Base-by-base conservation (phyloP, 164 flowering plant genomes). In the Amborella trichopoda region DNA sequence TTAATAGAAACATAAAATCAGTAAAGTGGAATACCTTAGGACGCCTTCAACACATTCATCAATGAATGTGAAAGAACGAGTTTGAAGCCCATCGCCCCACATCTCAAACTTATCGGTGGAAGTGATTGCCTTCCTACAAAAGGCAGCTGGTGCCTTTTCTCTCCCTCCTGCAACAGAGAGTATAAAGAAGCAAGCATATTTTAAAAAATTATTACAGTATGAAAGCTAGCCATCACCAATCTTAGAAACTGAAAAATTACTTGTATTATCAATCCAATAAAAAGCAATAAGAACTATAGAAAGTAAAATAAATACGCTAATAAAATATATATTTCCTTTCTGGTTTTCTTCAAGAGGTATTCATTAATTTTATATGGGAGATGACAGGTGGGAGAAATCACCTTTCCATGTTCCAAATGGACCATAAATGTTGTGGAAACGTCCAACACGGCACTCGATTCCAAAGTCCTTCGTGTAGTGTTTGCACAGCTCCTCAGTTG, bases 331-430 rank as follows among this genome's bases (percentile, higher is more conserved):
- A n/a, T n/a, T n/a, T n/a, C n/a, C n/a, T n/a, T n/a, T n/a, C n/a
- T n/a, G n/a, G n/a, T n/a, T n/a, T n/a, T n/a, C n/a, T n/a, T n/a
- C n/a, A 14, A 21, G 19, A 37, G 34, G 11, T 6, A 30, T 6
- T 6, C 11, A 30, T 30, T 30, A 14, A 5, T 14, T 1, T 37
- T 8, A 37, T n/a, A 37, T 8, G 44, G 16, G 44, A 16, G 28
- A 12, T 11, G 6, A 37, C n/a, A 32, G 18, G 12, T 48, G 17
- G 27, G 14, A 14, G 23, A 25, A 25, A 28, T 39, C 55, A 87
- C 98, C 98, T 74, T 91, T 91, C 98, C 98, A 91, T 57, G 98
- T 91, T 28, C 98, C 98, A 61, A 83, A 87, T 40, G 95, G 96
- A 16, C 95, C 96, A 68, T 91, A 91, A 24, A 91, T 91, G 71